These are phyloP conservation scores for Turritis glabra DNA, from an alignment of 345 rosid genomes.

Conservation along the genomic window DNA sequence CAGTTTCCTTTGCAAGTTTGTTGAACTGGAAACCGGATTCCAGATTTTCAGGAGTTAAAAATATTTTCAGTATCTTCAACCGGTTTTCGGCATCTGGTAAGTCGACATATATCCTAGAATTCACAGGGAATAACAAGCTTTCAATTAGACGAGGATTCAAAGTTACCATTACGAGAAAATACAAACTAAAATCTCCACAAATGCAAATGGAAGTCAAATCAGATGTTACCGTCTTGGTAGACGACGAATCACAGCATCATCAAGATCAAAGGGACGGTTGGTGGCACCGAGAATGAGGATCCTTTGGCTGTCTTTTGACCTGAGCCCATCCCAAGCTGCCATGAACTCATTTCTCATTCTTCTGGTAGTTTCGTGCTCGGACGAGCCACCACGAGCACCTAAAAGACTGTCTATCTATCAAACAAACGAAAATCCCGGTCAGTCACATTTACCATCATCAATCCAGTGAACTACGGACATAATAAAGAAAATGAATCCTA, in stretches of 20 bases:
- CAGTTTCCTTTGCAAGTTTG: slow-evolving; percentile 80
- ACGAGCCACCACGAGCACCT: slow-evolving; percentile 96
- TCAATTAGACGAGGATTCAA: not conserved
- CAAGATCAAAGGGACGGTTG: slow-evolving; percentile 98
- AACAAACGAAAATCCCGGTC: not conserved
- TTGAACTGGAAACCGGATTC: slow-evolving; percentile 56
- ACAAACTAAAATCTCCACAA: not conserved
- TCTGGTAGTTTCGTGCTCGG: slow-evolving; percentile 94
- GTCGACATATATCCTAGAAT: slow-evolving; percentile 79
- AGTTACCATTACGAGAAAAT: not conserved
- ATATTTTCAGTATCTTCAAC: slow-evolving; percentile 72
- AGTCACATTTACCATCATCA: slow-evolving; percentile 15
- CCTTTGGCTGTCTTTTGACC: slow-evolving; percentile 91
- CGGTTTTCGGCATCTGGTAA: slow-evolving; percentile 90
- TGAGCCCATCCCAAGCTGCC: slow-evolving; percentile 99
- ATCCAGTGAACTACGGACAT: not conserved
- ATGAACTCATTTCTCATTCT: slow-evolving; percentile 99
- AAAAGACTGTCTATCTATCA: slow-evolving; percentile 88
- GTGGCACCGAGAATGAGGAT: slow-evolving; percentile 97
- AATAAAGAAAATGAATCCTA: not conserved
- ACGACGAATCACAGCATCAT: slow-evolving; percentile 96
- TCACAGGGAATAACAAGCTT: slow-evolving; percentile 24
- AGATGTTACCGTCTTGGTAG: slow-evolving; percentile 84
- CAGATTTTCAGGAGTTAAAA: slow-evolving; percentile 67
- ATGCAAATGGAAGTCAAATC: not conserved